Evolutionary conservation across 2,329 filamentous ascomycete genomes (phyloP).

Genomic region (Didymella lethalis): DNA sequence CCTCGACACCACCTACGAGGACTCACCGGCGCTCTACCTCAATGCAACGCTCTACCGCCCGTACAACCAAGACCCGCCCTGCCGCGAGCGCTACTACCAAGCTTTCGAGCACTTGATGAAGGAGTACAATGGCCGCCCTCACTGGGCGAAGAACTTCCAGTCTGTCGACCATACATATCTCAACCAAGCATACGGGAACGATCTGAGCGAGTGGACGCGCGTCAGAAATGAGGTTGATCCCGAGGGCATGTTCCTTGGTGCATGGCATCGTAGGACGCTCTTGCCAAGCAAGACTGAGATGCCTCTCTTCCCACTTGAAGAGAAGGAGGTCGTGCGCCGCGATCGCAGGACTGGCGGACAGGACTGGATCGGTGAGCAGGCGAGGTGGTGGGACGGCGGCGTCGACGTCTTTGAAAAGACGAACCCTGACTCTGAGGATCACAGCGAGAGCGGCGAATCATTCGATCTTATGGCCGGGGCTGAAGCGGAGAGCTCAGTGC

Average conservation of each 20-base stretch:
- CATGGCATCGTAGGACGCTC: conserved; percentile 78
- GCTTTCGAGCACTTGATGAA: conserved; percentile 92
- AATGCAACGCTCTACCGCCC: conserved; percentile 91
- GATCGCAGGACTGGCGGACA: conserved; percentile 42
- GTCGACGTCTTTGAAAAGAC: conserved; percentile 43
- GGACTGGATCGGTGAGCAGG: conserved; percentile 52
- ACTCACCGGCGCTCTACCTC: conserved; percentile 82
- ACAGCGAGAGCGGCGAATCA: conserved; percentile 46
- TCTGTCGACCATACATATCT: conserved; percentile 67
- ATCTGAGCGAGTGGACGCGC: conserved; percentile 70
- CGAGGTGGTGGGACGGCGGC: conserved; percentile 47
- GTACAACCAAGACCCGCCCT: conserved; percentile 79
- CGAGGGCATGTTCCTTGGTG: conserved; percentile 85
- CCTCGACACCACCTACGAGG: conserved; percentile 74
- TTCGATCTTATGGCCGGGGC: conserved; percentile 58
- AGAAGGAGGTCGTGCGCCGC: conserved; percentile 53
- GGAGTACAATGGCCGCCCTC: conserved; percentile 80
- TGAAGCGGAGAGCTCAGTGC: conserved; percentile 51
- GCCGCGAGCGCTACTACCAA: conserved; percentile 79
- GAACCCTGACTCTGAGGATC: conserved; percentile 39
- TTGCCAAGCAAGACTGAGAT: conserved; percentile 41
- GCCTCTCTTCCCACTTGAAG: conserved; percentile 49
- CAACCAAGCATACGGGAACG: conserved; percentile 71
- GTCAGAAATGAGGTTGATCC: conserved; percentile 77
- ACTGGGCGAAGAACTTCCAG: conserved; percentile 92